These are phyloP conservation scores for Sclerotinia spermophila DNA, from an alignment of 2,329 filamentous ascomycete genomes.

Conservation along the genomic window DNA sequence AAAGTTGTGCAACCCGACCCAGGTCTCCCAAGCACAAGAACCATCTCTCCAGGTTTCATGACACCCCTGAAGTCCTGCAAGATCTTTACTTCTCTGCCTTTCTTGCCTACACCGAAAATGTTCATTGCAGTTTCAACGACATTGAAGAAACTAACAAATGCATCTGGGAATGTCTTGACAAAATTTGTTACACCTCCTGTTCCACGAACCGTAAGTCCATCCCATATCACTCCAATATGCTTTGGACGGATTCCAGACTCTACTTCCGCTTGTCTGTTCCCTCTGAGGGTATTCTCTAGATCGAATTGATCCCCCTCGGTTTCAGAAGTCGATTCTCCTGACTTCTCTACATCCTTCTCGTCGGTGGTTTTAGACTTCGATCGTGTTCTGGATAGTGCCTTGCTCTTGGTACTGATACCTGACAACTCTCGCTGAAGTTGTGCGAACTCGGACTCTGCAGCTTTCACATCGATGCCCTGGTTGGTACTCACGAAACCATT, in stretches of 20 bases:
- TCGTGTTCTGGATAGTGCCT: conserved; percentile 49
- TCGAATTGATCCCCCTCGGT: conserved; percentile 61
- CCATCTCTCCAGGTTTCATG: conserved; percentile 81
- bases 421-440: conserved; percentile 62
- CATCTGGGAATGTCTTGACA: conserved; percentile 70
- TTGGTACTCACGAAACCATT: conserved; percentile 43
- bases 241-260: conserved; percentile 78
- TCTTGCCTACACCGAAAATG: conserved; percentile 62
- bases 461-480: conserved; percentile 54
- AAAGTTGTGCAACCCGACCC: conserved; percentile 51
- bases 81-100: conserved; percentile 69
- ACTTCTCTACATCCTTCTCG: conserved; percentile 58
- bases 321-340: conserved; percentile 35
- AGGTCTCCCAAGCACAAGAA: conserved; percentile 36
- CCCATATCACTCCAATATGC: conserved; percentile 76
- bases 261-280: conserved; percentile 65
- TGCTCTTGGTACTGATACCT: conserved; percentile 52
- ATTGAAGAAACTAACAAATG: conserved; percentile 69
- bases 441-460: conserved; percentile 67
- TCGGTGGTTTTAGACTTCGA: conserved; percentile 31
- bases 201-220: conserved; percentile 71
- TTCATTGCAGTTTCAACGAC: conserved; percentile 61
- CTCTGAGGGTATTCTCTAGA: conserved; percentile 69
- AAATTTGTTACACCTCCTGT: conserved; percentile 70
- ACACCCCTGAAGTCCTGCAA: conserved; percentile 68